A percentile compares a stretch with the other conserved stretches of the same genome.
Evolutionary conservation across 1,284 basidiomycete species (phyloP).

Genomic region (Wolfiporia cocos): DNA sequence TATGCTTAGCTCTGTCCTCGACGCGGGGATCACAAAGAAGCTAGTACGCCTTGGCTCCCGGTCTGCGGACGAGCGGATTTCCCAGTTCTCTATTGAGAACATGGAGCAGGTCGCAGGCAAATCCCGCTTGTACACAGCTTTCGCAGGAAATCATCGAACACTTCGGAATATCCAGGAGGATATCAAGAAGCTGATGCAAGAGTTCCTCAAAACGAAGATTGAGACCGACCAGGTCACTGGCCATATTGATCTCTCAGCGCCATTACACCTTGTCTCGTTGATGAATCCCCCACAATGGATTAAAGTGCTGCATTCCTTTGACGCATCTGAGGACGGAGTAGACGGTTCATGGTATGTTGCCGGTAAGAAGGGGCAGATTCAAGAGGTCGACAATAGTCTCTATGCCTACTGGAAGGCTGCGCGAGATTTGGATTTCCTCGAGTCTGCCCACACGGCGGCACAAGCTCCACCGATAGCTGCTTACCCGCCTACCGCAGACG

Average conservation of each 20-base stretch:
- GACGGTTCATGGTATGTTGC: constrained; percentile 14
- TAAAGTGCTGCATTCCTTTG: constrained; percentile 8
- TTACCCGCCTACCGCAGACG: too few relatives aligned
- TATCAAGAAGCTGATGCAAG: constrained; percentile 39
- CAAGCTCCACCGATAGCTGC: too few relatives aligned
- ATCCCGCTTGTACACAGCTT: constrained; percentile 34
- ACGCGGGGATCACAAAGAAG: constrained; percentile 52
- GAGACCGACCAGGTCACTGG: constrained; percentile 33
- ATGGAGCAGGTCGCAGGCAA: constrained; percentile 40
- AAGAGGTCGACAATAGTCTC: constrained; percentile 25
- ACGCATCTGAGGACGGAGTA: constrained; percentile 11
- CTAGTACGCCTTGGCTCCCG: constrained; percentile 62
- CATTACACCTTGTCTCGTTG: constrained; percentile 37
- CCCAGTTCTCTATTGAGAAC: constrained; percentile 49
- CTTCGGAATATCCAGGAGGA: constrained; percentile 40
- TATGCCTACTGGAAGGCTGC: constrained; percentile 41
- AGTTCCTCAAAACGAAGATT: constrained; percentile 31
- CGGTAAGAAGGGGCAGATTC: constrained; percentile 10
- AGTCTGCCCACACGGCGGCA: constrained; percentile 3
- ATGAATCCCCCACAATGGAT: constrained; percentile 38
- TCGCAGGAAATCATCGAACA: constrained; percentile 27
- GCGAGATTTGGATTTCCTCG: constrained; percentile 36
- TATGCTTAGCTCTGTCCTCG: constrained; percentile 53
- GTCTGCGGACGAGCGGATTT: constrained; percentile 52
- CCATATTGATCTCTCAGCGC: constrained; percentile 34